These are phyloP conservation scores for Ophiognomonia clavigignenti-juglandacearum DNA, from an alignment of 2,329 filamentous ascomycete genomes.

Conservation along the genomic window DNA sequence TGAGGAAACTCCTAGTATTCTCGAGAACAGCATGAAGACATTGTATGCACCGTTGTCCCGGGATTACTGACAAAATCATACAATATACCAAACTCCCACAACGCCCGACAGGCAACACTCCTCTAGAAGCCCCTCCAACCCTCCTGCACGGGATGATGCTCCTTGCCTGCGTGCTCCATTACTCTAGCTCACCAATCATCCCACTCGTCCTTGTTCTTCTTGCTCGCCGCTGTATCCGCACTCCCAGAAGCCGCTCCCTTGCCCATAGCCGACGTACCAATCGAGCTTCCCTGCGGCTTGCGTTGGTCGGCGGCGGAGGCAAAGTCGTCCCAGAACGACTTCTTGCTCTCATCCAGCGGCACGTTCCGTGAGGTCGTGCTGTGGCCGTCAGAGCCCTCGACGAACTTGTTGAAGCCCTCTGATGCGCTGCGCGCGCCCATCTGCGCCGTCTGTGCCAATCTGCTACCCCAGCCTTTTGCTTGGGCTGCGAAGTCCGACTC, in stretches of 20 bases:
- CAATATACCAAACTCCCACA: no score
- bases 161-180: neutral
- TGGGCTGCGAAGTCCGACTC: slow-evolving; percentile 73
- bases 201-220: slow-evolving; percentile 56
- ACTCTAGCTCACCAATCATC: slow-evolving; percentile 52
- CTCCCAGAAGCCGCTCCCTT: slow-evolving; percentile 38
- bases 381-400: slow-evolving; percentile 61
- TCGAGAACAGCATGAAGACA: no score
- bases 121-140: no score
- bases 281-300: slow-evolving; percentile 38
- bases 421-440: slow-evolving; percentile 69
- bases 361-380: slow-evolving; percentile 21
- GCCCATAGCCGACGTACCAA: slow-evolving; percentile 57
- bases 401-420: slow-evolving; percentile 78
- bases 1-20: no score
- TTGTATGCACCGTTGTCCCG: no score
- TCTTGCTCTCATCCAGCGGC: slow-evolving; percentile 59
- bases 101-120: no score
- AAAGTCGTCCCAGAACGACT: slow-evolving; percentile 92
- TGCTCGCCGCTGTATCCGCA: neutral
- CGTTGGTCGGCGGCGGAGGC: slow-evolving; percentile 61
- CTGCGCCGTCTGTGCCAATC: slow-evolving; percentile 62
- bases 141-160: no score
- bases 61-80: no score
- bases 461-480: slow-evolving; percentile 57